These are phyloP conservation scores for Halteria grandinella DNA, from an alignment of 73 alveolate genomes.

Conservation along the genomic window DNA sequence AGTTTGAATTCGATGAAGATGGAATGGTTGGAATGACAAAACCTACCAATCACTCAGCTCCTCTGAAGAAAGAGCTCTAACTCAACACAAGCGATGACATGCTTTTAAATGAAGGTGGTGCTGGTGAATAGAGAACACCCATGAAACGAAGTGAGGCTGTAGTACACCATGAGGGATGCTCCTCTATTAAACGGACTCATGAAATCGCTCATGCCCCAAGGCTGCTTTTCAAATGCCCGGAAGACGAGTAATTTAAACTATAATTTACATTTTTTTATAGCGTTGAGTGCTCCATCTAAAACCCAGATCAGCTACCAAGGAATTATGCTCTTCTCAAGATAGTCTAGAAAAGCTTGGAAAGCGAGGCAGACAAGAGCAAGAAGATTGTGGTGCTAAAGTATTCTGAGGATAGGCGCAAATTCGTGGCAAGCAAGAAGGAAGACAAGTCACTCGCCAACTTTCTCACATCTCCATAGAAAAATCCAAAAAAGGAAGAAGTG, in stretches of 20 bases:
- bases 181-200: too few relatives aligned
- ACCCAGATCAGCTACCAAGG: constrained; percentile 16
- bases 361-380: not conserved
- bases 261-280: not conserved
- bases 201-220: too few relatives aligned
- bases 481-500: too few relatives aligned
- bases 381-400: constrained; percentile 5
- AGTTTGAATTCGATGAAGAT: too few relatives aligned
- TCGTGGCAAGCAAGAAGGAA: not conserved
- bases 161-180: too few relatives aligned
- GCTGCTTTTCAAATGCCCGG: constrained; percentile 15
- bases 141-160: too few relatives aligned
- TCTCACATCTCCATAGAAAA: constrained; percentile 19
- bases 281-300: constrained; percentile 8
- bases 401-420: not conserved
- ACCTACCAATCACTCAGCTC: too few relatives aligned
- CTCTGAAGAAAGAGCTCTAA: too few relatives aligned
- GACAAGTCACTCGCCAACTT: constrained; percentile 21
- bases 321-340: constrained; percentile 25
- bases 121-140: too few relatives aligned
- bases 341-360: constrained; percentile 13
- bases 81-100: too few relatives aligned
- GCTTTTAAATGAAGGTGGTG: too few relatives aligned
- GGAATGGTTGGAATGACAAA: too few relatives aligned
- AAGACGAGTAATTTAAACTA: constrained; percentile 6